phyloP scores from a whole-genome alignment of 371 early-diverging fungal species.

The Circinella umbellata region DNA sequence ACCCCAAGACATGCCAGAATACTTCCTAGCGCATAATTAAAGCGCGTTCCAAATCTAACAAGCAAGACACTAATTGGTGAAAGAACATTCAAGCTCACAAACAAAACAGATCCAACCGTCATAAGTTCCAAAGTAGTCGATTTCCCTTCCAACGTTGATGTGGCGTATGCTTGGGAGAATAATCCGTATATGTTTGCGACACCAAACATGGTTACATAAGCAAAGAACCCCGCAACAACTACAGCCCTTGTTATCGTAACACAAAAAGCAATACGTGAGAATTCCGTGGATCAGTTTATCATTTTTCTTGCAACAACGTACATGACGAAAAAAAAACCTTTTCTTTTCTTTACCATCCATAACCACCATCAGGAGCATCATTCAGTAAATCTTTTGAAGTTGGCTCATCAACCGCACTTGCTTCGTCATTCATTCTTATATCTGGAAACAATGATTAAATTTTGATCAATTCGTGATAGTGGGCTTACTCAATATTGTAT shows the following conservation, averaged over 20 bases:
- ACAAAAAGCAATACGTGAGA: no score
- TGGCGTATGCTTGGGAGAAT: slow-evolving; percentile 40
- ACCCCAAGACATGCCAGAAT: slow-evolving; percentile 53
- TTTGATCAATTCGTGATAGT: no score
- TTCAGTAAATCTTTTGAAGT: no score
- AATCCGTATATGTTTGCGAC: slow-evolving; percentile 44
- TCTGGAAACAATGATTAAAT: no score
- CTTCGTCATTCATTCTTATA: no score
- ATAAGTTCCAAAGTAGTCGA: slow-evolving; percentile 48
- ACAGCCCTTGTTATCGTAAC: slow-evolving; percentile 29
- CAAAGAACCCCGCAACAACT: slow-evolving; percentile 36
- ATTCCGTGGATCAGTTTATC: no score
- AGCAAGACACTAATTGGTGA: slow-evolving; percentile 50
- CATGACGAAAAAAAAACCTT: no score
- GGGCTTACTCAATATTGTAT: no score
- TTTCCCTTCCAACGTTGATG: slow-evolving; percentile 33
- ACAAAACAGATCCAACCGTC: slow-evolving; percentile 50
- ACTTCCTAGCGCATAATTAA: slow-evolving; percentile 44
- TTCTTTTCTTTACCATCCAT: no score
- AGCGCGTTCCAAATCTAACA: slow-evolving; percentile 44
- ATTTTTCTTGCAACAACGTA: no score
- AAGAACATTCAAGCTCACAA: slow-evolving; percentile 47
- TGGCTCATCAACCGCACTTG: no score
- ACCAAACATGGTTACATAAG: slow-evolving; percentile 46
- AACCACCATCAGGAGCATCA: no score